phyloP scores from a whole-genome alignment of 2,329 filamentous ascomycete genomes.

The Penicillium sp. region DNA sequence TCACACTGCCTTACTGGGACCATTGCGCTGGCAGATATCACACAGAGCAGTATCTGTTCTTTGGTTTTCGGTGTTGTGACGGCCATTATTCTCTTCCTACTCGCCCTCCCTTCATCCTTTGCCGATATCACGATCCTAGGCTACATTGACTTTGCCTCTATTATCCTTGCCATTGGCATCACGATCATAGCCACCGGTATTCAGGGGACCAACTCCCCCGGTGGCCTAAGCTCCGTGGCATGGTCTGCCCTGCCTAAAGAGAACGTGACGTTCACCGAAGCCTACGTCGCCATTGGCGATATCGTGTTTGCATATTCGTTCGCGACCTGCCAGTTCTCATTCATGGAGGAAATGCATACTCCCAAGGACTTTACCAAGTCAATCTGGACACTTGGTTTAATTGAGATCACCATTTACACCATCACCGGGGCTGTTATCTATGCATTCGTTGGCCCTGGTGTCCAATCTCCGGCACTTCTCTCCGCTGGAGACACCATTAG shows the following conservation, averaged over 20 bases:
- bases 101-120: conserved; percentile 38
- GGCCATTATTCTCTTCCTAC: conserved; percentile 34
- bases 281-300: conserved; percentile 36
- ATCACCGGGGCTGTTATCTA: conserved; percentile 21
- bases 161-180: conserved; percentile 34
- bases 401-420: conserved; percentile 31
- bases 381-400: conserved; percentile 35
- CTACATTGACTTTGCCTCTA: conserved; percentile 38
- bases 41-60: conserved; percentile 41
- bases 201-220: conserved; percentile 22
- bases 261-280: conserved; percentile 32
- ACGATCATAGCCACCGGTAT: conserved; percentile 38
- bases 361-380: conserved; percentile 33
- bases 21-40: conserved; percentile 46
- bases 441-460: conserved; percentile 6
- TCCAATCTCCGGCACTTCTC: conserved; percentile 26
- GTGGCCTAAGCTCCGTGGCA: conserved; percentile 21
- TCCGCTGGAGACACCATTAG: conserved; percentile 22
- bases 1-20: conserved; percentile 31
- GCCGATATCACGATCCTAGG: conserved; percentile 39
- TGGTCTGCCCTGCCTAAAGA: conserved; percentile 32
- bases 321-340: conserved; percentile 29
- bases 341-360: conserved; percentile 21
- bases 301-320: conserved; percentile 46
- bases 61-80: conserved; percentile 45